Conservation (phyloP, 2,329 filamentous ascomycete species). For the Westerdykella ornata region DNA sequence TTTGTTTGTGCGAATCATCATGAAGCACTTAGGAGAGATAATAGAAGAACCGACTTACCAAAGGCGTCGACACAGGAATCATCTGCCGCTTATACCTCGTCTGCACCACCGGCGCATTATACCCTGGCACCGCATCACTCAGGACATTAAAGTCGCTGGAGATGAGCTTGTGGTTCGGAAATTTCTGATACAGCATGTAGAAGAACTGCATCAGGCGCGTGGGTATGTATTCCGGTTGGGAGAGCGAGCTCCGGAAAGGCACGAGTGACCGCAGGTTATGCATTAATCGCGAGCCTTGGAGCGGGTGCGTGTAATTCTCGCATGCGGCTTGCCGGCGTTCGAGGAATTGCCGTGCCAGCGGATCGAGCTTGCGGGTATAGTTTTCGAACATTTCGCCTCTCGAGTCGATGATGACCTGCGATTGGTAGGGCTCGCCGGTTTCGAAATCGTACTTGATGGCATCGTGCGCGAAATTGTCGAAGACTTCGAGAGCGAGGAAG, state of each 20-base stretch:
- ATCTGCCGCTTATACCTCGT: constrained; percentile 82
- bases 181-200: constrained; percentile 77
- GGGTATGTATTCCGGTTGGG: constrained; percentile 83
- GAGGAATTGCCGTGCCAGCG: constrained; percentile 73
- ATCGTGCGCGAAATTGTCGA: constrained; percentile 98
- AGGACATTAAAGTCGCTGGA: constrained; percentile 86
- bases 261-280: constrained; percentile 57
- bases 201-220: constrained; percentile 97
- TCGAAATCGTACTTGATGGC: constrained; percentile 79
- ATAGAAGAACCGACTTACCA: constrained; percentile 54
- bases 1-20: constrained; percentile 1
- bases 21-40: neutral
- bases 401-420: constrained; percentile 76
- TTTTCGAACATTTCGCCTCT: constrained; percentile 92
- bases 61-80: constrained; percentile 81
- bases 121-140: constrained; percentile 71
- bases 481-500: constrained; percentile 95
- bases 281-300: constrained; percentile 50
- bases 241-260: constrained; percentile 70
- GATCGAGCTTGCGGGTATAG: constrained; percentile 74
- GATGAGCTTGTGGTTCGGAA: constrained; percentile 81
- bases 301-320: constrained; percentile 55
- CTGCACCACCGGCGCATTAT: constrained; percentile 94
- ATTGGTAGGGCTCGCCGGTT: constrained; percentile 79
- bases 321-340: constrained; percentile 72